A percentile compares a stretch with the other conserved stretches of the same genome.
Evolutionary conservation across 2,329 filamentous ascomycete species (phyloP).

Genomic region (Phaeoacremonium minimum): DNA sequence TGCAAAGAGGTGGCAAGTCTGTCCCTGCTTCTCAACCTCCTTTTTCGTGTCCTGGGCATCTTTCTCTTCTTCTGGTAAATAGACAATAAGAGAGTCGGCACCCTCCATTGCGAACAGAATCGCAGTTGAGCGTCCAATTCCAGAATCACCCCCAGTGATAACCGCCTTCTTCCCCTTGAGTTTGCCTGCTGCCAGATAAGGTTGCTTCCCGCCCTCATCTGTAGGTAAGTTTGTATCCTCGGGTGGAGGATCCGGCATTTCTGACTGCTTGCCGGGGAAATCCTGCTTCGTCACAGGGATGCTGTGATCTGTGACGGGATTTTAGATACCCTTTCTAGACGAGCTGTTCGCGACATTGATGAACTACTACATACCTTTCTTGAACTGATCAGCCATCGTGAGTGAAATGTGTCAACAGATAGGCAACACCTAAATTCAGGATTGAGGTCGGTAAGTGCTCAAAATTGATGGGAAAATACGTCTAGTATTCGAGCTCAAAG

Average conservation of each 20-base stretch:
- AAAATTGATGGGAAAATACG: no score
- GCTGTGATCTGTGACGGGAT: constrained; percentile 25
- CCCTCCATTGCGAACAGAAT: constrained; percentile 80
- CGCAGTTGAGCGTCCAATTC: constrained; percentile 72
- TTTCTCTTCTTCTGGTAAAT: constrained; percentile 70
- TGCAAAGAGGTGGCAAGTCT: constrained; percentile 58
- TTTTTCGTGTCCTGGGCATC: constrained; percentile 74
- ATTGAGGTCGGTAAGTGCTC: no score
- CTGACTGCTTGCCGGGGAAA: constrained; percentile 36
- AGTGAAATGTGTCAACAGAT: no score
- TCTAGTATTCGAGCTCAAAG: no score
- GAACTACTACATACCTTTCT: constrained; percentile 25
- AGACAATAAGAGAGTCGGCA: constrained; percentile 67
- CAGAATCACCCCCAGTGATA: constrained; percentile 77
- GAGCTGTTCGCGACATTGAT: no score
- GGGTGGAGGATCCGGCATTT: constrained; percentile 58
- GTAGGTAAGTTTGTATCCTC: constrained; percentile 8
- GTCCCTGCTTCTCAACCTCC: constrained; percentile 62
- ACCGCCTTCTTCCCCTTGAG: constrained; percentile 70
- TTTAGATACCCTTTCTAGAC: no score
- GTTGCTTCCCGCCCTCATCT: constrained; percentile 61
- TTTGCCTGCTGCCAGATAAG: constrained; percentile 73
- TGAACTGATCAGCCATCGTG: constrained; percentile 26
- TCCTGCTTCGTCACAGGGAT: constrained; percentile 34
- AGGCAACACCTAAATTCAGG: no score